phyloP scores from a whole-genome alignment of 495 filamentous ascomycete genomes.

The Venustampulla echinocandica region DNA sequence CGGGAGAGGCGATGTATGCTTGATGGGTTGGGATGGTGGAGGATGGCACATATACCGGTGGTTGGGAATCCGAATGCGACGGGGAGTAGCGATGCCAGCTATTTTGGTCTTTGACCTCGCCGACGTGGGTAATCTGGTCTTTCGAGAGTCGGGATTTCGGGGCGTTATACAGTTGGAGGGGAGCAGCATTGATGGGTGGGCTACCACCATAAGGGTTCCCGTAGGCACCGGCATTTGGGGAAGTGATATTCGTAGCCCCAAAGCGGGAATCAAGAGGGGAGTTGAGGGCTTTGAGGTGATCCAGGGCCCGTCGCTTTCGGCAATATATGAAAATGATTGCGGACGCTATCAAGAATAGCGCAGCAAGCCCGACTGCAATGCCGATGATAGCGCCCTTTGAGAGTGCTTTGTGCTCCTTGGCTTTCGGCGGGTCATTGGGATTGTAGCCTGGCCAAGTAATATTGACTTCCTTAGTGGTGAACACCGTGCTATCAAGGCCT shows the following conservation, averaged over 20 bases:
- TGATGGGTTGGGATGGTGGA: constrained; percentile 8
- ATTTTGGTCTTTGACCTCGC: neutral
- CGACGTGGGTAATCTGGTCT: neutral
- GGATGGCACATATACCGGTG: neutral
- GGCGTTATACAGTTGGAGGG: neutral
- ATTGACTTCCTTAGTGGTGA: constrained; percentile 35
- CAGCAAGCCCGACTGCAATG: constrained; percentile 37
- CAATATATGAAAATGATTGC: constrained; percentile 36
- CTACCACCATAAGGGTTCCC: constrained; percentile 5
- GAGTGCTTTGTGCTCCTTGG: constrained; percentile 27
- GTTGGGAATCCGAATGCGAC: constrained; percentile 1
- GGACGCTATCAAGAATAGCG: constrained; percentile 30
- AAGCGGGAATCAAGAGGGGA: constrained; percentile 17
- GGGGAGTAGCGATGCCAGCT: constrained; percentile 1
- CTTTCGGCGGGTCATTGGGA: constrained; percentile 17
- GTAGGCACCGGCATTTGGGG: constrained; percentile 13
- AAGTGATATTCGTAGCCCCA: constrained; percentile 15
- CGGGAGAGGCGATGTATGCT: constrained; percentile 7
- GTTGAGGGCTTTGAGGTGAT: neutral
- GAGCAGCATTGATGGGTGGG: neutral
- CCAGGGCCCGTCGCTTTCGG: constrained; percentile 29
- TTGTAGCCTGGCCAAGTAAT: constrained; percentile 28
- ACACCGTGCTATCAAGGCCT: constrained; percentile 38
- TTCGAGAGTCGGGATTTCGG: neutral
- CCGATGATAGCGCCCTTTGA: constrained; percentile 40